Conservation (phyloP, 371 early-diverging fungal species). For the Zopfochytrium polystomum region DNA sequence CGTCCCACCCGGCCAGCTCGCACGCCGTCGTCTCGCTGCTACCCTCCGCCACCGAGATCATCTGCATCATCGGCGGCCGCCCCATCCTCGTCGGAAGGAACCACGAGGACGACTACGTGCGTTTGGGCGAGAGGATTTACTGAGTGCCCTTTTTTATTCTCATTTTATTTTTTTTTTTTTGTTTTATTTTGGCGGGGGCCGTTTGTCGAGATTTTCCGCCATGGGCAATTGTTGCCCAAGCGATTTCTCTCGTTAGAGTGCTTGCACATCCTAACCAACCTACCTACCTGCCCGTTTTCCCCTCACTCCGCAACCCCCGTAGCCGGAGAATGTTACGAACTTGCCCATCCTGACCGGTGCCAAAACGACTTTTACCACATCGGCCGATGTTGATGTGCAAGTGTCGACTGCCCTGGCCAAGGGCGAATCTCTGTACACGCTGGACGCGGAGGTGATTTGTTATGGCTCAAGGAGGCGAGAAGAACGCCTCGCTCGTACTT, state of each 20-base stretch:
- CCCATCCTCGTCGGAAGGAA: slow-evolving; percentile 49
- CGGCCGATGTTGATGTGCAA: slow-evolving; percentile 59
- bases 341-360: slow-evolving; percentile 55
- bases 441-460: slow-evolving; percentile 53
- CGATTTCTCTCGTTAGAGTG: slow-evolving; percentile 11
- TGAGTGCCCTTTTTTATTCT: too few relatives aligned
- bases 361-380: slow-evolving; percentile 58
- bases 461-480: too few relatives aligned
- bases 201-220: slow-evolving; percentile 11
- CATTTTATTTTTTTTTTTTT: slow-evolving; percentile 5
- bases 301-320: slow-evolving; percentile 42
- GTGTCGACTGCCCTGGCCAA: slow-evolving; percentile 49
- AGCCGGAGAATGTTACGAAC: too few relatives aligned
- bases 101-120: too few relatives aligned
- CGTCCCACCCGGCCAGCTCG: too few relatives aligned
- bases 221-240: slow-evolving; percentile 31
- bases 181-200: neutral
- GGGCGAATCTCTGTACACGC: slow-evolving; percentile 53
- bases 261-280: neutral
- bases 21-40: slow-evolving; percentile 54
- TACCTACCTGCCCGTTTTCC: slow-evolving; percentile 46
- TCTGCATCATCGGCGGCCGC: slow-evolving; percentile 51
- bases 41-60: slow-evolving; percentile 60
- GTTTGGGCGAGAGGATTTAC: too few relatives aligned
- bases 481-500: too few relatives aligned